Evolutionary conservation across 202 grass and related monocot genomes (phyloP), one percentile per base, ranked within the genome.

Genomic region (Carex arenaria): DNA sequence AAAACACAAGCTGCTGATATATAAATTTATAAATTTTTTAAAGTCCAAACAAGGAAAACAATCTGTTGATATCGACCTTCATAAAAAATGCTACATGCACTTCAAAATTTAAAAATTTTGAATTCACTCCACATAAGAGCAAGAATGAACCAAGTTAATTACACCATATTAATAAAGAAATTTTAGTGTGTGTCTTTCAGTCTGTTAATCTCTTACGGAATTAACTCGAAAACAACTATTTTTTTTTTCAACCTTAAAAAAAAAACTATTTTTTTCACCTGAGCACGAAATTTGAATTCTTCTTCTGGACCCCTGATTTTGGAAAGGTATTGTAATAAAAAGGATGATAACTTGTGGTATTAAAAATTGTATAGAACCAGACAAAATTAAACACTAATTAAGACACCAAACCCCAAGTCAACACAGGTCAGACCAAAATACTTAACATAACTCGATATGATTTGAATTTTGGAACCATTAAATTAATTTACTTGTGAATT

Each of bases 401-500:
- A n/a, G n/a, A n/a, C n/a, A n/a, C n/a, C n/a, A n/a, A n/a, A n/a
- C n/a, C n/a, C n/a, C n/a, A n/a, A n/a, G n/a, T n/a, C n/a, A n/a
- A n/a, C n/a, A n/a, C n/a, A n/a, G n/a, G n/a, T n/a, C n/a, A n/a
- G n/a, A n/a, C n/a, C n/a, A n/a, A n/a, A n/a, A n/a, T n/a, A 45
- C 1, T 45, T 1, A 8, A 45, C 6, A 45, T 45, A 8, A 45
- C 42, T 45, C 8, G 1, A 45, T 45, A 0, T 26, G 63, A 65
- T 61, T 61, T 61, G 1, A 20, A 17, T 83, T 82, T 15, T 38
- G 89, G 79, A 68, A 78, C 10, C 87, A 92, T 30, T 64, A 64
- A 67, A 67, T 67, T 67, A 31, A 38, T 67, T 5, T 6, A 67
- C 28, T 36, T 66, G 10, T 53, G 13, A 55, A 67, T 13, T 15